Evolutionary conservation across 2,329 filamentous ascomycete species (phyloP).

Genomic region (Alternaria novae-zelandiae): DNA sequence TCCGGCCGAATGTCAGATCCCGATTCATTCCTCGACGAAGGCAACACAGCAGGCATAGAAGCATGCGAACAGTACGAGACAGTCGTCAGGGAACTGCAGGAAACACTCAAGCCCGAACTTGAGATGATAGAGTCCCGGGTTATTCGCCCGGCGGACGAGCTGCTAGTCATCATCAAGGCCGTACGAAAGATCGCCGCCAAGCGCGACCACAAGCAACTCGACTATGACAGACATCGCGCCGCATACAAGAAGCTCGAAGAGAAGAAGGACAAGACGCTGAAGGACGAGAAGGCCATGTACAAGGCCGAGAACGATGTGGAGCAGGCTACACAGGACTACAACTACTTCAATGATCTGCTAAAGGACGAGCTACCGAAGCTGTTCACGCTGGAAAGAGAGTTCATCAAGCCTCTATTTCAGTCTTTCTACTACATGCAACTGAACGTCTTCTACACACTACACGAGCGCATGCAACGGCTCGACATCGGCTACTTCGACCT

Average conservation of each 20-base stretch:
- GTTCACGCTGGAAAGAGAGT: conserved; percentile 87
- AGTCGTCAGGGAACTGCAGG: conserved; percentile 88
- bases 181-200: conserved; percentile 89
- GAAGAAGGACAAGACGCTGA: conserved; percentile 94
- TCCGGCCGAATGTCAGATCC: conserved; percentile 95
- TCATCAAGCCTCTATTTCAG: conserved; percentile 96
- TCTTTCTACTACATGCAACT: conserved; percentile 99
- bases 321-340: conserved; percentile 90
- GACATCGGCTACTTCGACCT: conserved; percentile 99
- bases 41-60: conserved; percentile 89
- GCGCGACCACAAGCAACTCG: conserved; percentile 95
- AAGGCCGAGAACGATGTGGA: conserved; percentile 93
- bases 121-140: conserved; percentile 96
- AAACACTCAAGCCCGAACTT: conserved; percentile 85
- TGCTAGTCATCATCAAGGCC: conserved; percentile 92
- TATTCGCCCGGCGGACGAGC: conserved; percentile 89
- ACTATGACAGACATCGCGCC: conserved; percentile 87
- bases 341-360: conserved; percentile 96
- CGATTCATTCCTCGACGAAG: conserved; percentile 78
- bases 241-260: conserved; percentile 93
- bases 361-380: conserved; percentile 95
- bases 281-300: conserved; percentile 97
- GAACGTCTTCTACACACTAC: conserved; percentile 97
- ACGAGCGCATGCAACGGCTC: conserved; percentile 96
- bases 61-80: conserved; percentile 96